Base-by-base conservation (phyloP, 2,329 filamentous ascomycete genomes). In the Aspergillus bombycis region DNA sequence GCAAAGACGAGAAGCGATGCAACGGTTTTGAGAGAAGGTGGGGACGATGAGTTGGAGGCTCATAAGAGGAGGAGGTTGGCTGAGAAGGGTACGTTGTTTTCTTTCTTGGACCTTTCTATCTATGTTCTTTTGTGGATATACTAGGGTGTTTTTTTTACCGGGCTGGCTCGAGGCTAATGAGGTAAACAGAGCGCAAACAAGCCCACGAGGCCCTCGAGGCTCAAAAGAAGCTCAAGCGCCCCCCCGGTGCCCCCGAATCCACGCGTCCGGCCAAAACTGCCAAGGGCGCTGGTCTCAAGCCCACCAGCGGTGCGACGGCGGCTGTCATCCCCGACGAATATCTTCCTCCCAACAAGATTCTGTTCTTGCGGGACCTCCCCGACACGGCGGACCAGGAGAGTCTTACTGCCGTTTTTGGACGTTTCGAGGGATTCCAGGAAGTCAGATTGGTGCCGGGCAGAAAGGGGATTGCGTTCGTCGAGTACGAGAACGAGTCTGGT, bases 261-360 rank as follows among this genome's bases (percentile, higher is more conserved):
- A 71, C 81, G n/a, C 87, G 90, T 56, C 88, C 90, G 0, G 81
- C 86, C 60, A 94, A 94, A 82, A 84, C 89, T 19, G 85, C 86
- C n/a, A 86, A 89, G 71, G 88, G 88, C 48, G 83, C 86, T 28
- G 92, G 92, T 38, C 87, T 94, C 81, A 96, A 96, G 77, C 87
- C 91, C 6, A 91, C 90, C 1, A 88, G 87, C 62, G 85, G 88
- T 7, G 84, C 88, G 16, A 84, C 88, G 1, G 84, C 89, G 4
- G 85, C 91, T 12, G 90, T 93, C 61, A 89, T 98, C 21, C 93
- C 94, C n/a, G 95, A 98, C 85, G 95, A 99, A 80, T 98, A 97
- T 78, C 87, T 98, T 4, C 94, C 94, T 4, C 94, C 95, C 41
- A 98, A 98, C 86, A 97, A 97, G 83, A 96, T 93, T 69, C 86